Percentiles rank a stretch among this genome's conserved stretches.
phyloP scores from a whole-genome alignment of 192 early-diverging fungal genomes.

The Rhizophagus sp. region DNA sequence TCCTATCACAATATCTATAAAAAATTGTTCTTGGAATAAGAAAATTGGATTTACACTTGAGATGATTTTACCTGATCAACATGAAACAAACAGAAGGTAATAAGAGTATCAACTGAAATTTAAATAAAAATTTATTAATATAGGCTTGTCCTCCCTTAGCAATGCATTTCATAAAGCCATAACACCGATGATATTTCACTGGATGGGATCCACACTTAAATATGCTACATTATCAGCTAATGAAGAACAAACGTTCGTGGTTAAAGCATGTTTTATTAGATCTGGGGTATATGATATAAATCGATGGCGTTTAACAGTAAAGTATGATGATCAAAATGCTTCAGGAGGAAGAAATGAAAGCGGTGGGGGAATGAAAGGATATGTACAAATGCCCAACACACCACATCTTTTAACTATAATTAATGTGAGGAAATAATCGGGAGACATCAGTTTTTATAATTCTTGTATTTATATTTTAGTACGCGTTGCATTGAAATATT shows the following conservation, averaged over 20 bases:
- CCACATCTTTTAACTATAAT: constrained; percentile 19
- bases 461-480: background rate
- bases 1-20: constrained; percentile 55
- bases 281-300: constrained; percentile 77
- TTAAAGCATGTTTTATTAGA: constrained; percentile 58
- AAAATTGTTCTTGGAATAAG: constrained; percentile 77
- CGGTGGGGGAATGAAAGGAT: constrained; percentile 14
- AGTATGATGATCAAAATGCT: constrained; percentile 34
- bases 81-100: constrained; percentile 28
- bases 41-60: constrained; percentile 58
- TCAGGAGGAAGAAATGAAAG: background rate
- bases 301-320: constrained; percentile 64
- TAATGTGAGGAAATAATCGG: background rate
- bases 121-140: background rate
- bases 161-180: constrained; percentile 31
- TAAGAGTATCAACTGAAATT: background rate
- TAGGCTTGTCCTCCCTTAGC: background rate
- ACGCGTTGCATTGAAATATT: too few relatives aligned
- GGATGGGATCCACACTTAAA: constrained; percentile 63
- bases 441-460: background rate
- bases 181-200: constrained; percentile 51
- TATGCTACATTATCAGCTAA: constrained; percentile 59
- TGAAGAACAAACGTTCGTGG: constrained; percentile 43
- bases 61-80: constrained; percentile 45
- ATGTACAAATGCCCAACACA: constrained; percentile 27